phyloP scores from a whole-genome alignment of 2,329 filamentous ascomycete species.

The Microsporum canis region DNA sequence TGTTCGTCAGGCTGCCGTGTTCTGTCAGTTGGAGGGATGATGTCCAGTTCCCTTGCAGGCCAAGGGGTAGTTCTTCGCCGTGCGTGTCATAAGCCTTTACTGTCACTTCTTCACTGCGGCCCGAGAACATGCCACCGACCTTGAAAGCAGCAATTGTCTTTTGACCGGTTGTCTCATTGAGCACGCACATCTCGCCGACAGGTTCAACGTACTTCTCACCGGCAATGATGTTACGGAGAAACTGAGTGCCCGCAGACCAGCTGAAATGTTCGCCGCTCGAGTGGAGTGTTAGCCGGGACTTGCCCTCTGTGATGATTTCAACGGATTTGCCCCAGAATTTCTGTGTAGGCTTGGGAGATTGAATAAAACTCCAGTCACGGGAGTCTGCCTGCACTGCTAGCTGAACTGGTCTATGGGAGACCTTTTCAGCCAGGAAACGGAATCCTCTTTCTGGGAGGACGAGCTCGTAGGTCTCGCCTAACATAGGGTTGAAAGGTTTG shows the following conservation, averaged over 20 bases:
- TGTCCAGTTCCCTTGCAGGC: slow-evolving; percentile 78
- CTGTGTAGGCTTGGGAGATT: slow-evolving; percentile 78
- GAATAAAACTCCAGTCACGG: slow-evolving; percentile 71
- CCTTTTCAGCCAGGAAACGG: slow-evolving; percentile 88
- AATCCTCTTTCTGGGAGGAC: slow-evolving; percentile 79
- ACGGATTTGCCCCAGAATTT: slow-evolving; percentile 99
- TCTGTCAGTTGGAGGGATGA: slow-evolving; percentile 55
- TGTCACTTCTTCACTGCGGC: slow-evolving; percentile 77
- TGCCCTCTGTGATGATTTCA: slow-evolving; percentile 86
- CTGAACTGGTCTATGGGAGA: slow-evolving; percentile 81
- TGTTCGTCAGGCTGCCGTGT: slow-evolving; percentile 49
- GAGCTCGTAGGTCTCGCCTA: slow-evolving; percentile 91
- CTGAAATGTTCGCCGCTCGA: slow-evolving; percentile 70
- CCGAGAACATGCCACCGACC: slow-evolving; percentile 92
- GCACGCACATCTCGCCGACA: slow-evolving; percentile 75
- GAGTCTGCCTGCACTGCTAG: slow-evolving; percentile 90
- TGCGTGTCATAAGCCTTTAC: slow-evolving; percentile 60
- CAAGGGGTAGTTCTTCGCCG: slow-evolving; percentile 54
- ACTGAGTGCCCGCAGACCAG: slow-evolving; percentile 80
- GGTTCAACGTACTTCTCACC: slow-evolving; percentile 98
- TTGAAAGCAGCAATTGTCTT: slow-evolving; percentile 86
- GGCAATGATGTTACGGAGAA: slow-evolving; percentile 90
- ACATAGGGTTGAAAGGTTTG: slow-evolving; percentile 94
- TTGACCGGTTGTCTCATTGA: slow-evolving; percentile 71
- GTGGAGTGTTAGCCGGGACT: slow-evolving; percentile 66